These are phyloP conservation scores for Pythium folliculosum DNA, from an alignment of 352 stramenopile species.

Conservation along the genomic window DNA sequence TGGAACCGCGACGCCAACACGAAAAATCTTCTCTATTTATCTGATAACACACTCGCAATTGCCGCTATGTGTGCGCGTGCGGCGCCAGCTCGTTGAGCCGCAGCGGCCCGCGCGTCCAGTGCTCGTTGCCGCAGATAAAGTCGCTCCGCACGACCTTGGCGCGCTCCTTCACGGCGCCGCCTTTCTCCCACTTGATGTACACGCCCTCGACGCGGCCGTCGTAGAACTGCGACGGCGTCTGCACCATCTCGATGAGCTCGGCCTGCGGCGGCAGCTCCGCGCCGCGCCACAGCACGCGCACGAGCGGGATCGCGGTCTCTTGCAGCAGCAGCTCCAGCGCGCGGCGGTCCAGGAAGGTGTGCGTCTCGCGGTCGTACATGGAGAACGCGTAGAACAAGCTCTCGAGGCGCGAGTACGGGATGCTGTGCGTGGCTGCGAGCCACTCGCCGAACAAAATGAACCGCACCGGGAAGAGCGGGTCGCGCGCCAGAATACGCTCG, in stretches of 20 bases:
- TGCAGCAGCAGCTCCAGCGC: slow-evolving; percentile 28
- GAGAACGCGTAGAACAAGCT: slow-evolving; percentile 83
- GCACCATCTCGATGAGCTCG: slow-evolving; percentile 42
- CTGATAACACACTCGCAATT: slow-evolving; percentile 4
- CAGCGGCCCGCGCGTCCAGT: slow-evolving; percentile 53
- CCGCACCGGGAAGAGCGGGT: slow-evolving; percentile 56
- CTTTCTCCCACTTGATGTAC: slow-evolving; percentile 60
- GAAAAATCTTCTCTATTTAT: slow-evolving; percentile 3
- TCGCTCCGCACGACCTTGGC: slow-evolving; percentile 67
- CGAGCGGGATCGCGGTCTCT: slow-evolving; percentile 37
- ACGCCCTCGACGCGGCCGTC: slow-evolving; percentile 52
- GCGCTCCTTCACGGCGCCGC: slow-evolving; percentile 44
- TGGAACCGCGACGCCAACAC: too few relatives aligned
- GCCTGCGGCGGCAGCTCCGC: slow-evolving; percentile 28
- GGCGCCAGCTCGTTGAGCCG: slow-evolving; percentile 43
- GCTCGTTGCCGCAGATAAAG: slow-evolving; percentile 64
- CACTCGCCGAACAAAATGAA: slow-evolving; percentile 86
- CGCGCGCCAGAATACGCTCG: slow-evolving; percentile 43
- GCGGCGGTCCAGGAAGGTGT: slow-evolving; percentile 20
- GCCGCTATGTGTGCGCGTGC: too few relatives aligned
- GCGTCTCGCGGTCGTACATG: slow-evolving; percentile 61
- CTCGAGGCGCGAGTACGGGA: slow-evolving; percentile 66
- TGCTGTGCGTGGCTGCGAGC: slow-evolving; percentile 77
- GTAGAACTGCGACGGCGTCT: slow-evolving; percentile 44
- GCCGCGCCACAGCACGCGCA: slow-evolving; percentile 47